Base-by-base conservation (phyloP, 1,284 basidiomycete species). In the Jaminaea rosea region DNA sequence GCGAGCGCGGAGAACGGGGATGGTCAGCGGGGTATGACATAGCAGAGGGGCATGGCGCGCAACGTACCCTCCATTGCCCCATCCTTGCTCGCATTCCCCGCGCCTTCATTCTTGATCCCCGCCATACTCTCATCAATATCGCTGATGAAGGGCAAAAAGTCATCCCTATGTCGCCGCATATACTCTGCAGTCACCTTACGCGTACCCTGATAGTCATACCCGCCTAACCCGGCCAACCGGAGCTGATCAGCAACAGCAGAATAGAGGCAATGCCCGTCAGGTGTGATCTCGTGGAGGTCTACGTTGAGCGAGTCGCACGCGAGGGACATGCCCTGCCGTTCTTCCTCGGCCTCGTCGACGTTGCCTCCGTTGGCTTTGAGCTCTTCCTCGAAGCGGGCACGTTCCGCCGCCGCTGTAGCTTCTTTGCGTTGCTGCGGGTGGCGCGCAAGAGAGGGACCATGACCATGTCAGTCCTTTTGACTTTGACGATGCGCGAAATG, bases 71-170 rank as follows among this genome's bases (percentile, higher is more conserved):
- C n/a, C n/a, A n/a, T n/a, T 31, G 15, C 8, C 15, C 29, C 19
- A 5, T 23, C 39, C 39, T 42, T 42, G 39, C 5, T 23, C 39
- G 11, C 39, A 31, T 31, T 31, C 19, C 19, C 39, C 4, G 81
- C 81, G 72, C 88, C 87, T 66, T 88, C 88, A 36, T 85, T 87
- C 15, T 77, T 79, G 26, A 82, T 76, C 5, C 85, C 84, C 26
- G 67, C 70, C 53, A 65, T 64, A 44, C 59, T 51, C 42, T 69
- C 69, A 54, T 73, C 70, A 9, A 55, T 60, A 44, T 73, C 75
- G 0, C 90, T 86, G 6, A 98, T 79, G 78, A 97, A 99, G 8
- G 92, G 93, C 39, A 96, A 78, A 72, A 98, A 99, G 65, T 92
- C 88, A 71, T 92, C 85, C 1, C 83, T 82, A 75, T 98, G 88